Evolutionary conservation across 306 rosid genomes (phyloP).

Genomic region (Prunus fruticosa): DNA sequence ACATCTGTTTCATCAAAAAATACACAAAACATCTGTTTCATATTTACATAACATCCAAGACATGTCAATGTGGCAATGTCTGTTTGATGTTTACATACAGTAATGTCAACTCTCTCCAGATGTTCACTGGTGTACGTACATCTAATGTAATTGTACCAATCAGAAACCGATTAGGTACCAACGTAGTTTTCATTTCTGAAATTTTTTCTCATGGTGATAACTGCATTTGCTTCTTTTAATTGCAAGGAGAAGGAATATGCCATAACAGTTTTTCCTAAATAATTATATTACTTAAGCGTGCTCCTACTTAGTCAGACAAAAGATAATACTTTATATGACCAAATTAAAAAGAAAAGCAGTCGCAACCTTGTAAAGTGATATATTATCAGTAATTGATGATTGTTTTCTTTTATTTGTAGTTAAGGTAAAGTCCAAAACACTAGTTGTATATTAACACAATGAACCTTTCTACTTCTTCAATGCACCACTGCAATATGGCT

Average conservation of each 20-base stretch:
- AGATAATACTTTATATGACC: not conserved
- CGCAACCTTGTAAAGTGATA: not conserved
- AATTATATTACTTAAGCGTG: not conserved
- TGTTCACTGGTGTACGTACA: not conserved
- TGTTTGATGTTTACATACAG: not conserved
- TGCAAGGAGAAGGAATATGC: no score
- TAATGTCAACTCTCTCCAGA: not conserved
- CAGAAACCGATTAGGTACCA: not conserved
- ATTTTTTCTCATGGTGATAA: not conserved
- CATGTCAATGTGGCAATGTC: not conserved
- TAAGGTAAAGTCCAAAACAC: not conserved
- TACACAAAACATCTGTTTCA: no score
- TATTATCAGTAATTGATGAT: no score
- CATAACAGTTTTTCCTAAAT: not conserved
- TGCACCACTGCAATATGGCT: constrained; percentile 1
- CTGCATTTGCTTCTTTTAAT: not conserved
- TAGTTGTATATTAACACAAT: not conserved
- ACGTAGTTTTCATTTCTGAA: not conserved
- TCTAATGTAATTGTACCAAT: not conserved
- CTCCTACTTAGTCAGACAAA: not conserved
- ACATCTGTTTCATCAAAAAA: no score
- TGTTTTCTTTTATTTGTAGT: not conserved
- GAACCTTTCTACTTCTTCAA: not conserved
- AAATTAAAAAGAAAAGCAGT: not conserved
- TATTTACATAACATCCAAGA: no score